Evolutionary conservation across 2,329 filamentous ascomycete genomes (phyloP).

Genomic region (Colletotrichum sp.): DNA sequence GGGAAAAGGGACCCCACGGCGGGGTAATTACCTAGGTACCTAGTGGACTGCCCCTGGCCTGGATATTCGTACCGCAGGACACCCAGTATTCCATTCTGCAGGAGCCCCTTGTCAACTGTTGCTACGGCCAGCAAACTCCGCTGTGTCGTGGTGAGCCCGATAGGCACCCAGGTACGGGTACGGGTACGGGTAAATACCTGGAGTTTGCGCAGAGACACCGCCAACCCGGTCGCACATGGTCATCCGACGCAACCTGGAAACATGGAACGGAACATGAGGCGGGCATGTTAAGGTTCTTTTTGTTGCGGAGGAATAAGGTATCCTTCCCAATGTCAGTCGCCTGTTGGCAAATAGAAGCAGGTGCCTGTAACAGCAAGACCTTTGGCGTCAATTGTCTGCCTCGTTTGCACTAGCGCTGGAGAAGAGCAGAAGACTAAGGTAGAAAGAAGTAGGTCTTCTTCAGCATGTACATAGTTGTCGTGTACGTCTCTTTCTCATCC

Average conservation of each 20-base stretch:
- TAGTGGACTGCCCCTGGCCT: background rate
- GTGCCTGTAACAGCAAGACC: background rate
- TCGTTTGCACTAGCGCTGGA: background rate
- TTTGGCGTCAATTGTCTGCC: background rate
- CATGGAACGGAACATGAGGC: background rate
- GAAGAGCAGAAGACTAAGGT: background rate
- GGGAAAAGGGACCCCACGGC: slow-evolving; percentile 19
- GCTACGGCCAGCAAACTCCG: background rate
- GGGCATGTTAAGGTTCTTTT: background rate
- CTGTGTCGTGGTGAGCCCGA: background rate
- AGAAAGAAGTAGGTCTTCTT: background rate
- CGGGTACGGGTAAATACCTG: background rate
- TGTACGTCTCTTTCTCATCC: background rate
- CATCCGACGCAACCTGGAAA: background rate
- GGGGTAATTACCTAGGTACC: slow-evolving; percentile 7
- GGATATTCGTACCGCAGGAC: background rate
- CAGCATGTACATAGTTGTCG: background rate
- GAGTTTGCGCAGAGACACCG: background rate
- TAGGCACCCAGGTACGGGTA: background rate
- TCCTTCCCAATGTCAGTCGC: background rate
- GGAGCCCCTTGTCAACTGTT: background rate
- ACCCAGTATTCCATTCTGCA: background rate
- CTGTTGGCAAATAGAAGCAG: background rate
- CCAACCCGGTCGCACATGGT: background rate
- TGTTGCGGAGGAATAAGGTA: background rate